These are phyloP conservation scores for Corinectria fuckeliana DNA, from an alignment of 2,329 filamentous ascomycete genomes.

Conservation along the genomic window DNA sequence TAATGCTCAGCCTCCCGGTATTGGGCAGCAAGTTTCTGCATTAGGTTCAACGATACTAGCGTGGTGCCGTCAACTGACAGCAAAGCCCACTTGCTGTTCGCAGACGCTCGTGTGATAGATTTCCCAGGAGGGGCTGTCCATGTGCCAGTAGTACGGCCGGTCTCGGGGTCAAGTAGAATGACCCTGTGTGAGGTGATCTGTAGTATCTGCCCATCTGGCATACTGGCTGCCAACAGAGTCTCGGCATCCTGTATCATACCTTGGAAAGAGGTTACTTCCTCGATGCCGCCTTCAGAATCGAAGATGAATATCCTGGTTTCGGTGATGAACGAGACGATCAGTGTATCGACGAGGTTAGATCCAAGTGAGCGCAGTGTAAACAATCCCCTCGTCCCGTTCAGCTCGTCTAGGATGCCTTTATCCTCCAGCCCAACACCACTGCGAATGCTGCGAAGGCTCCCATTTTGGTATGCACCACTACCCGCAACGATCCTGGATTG, in stretches of 20 bases:
- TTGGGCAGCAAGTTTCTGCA: conserved; percentile 61
- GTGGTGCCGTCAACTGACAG: conserved; percentile 78
- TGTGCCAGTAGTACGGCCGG: conserved; percentile 58
- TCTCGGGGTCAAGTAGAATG: conserved; percentile 66
- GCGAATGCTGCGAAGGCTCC: conserved; percentile 85
- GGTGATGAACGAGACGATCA: conserved; percentile 81
- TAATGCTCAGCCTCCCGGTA: conserved; percentile 67
- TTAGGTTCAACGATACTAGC: conserved; percentile 72
- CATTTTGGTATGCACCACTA: conserved; percentile 88
- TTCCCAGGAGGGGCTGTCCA: conserved; percentile 62
- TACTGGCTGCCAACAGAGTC: conserved; percentile 74
- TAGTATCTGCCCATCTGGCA: conserved; percentile 68
- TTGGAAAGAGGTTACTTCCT: conserved; percentile 81
- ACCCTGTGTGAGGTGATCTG: conserved; percentile 76
- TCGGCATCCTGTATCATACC: conserved; percentile 72
- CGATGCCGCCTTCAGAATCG: conserved; percentile 74
- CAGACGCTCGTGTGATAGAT: conserved; percentile 78
- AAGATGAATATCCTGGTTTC: conserved; percentile 88
- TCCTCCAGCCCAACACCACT: conserved; percentile 95
- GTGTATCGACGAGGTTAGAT: conserved; percentile 65
- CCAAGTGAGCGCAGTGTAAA: conserved; percentile 68
- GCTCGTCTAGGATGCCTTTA: conserved; percentile 79
- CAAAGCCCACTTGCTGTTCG: conserved; percentile 72
- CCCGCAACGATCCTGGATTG: conserved; percentile 93
- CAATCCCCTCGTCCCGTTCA: conserved; percentile 75